Percentiles rank a stretch among this genome's conserved stretches.
phyloP scores from a whole-genome alignment of 2,329 filamentous ascomycete species.

The Alternaria arbusti region DNA sequence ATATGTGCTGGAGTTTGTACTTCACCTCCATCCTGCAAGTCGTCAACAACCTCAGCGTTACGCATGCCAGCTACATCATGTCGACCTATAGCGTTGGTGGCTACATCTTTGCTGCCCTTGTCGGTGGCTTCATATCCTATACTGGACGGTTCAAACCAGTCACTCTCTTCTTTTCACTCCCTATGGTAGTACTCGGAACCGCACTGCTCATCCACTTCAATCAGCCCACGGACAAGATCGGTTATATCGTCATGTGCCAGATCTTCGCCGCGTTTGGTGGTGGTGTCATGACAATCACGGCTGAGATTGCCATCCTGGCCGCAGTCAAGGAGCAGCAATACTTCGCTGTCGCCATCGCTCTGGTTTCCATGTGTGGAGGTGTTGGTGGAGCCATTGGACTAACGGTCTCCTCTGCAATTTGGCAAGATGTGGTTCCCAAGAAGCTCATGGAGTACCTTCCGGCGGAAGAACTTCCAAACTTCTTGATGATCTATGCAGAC shows the following conservation, averaged over 20 bases:
- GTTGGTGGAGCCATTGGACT: slow-evolving; percentile 55
- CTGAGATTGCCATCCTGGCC: slow-evolving; percentile 33
- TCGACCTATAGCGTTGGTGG: slow-evolving; percentile 43
- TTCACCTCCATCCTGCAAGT: slow-evolving; percentile 51
- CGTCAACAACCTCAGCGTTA: slow-evolving; percentile 40
- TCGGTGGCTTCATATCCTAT: slow-evolving; percentile 28
- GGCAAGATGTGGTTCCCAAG: slow-evolving; percentile 63
- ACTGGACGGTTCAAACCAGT: slow-evolving; percentile 33
- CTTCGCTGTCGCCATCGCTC: slow-evolving; percentile 22
- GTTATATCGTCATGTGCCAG: slow-evolving; percentile 46
- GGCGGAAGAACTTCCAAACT: slow-evolving; percentile 44
- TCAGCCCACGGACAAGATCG: slow-evolving; percentile 33
- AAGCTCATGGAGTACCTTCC: slow-evolving; percentile 58
- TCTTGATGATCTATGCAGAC: slow-evolving; percentile 55
- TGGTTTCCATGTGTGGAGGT: slow-evolving; percentile 62
- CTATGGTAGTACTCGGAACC: slow-evolving; percentile 34
- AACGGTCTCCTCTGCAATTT: slow-evolving; percentile 67
- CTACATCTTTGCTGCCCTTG: slow-evolving; percentile 15
- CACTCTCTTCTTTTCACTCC: slow-evolving; percentile 32
- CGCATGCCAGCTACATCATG: slow-evolving; percentile 42
- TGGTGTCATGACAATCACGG: slow-evolving; percentile 35
- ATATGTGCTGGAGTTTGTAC: slow-evolving; percentile 48
- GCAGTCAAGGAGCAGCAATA: slow-evolving; percentile 29
- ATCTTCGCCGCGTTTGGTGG: slow-evolving; percentile 39
- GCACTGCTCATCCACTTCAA: slow-evolving; percentile 46